Evolutionary conservation across 1,139 yeast species (phyloP).

Genomic region (Groenewaldozyma sp.): DNA sequence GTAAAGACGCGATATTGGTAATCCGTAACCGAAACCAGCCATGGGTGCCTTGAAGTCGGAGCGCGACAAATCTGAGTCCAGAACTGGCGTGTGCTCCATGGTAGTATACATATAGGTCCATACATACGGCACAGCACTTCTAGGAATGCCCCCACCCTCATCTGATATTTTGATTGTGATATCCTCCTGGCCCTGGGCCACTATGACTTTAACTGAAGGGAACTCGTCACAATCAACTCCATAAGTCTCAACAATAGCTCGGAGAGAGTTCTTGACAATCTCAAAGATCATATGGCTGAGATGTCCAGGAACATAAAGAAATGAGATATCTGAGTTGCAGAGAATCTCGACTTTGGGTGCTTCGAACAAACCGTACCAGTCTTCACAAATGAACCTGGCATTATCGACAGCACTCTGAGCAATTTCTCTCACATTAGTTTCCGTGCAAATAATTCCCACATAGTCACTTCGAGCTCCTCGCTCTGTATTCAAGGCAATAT

Average conservation of each 20-base stretch:
- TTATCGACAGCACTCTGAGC: constrained; percentile 82
- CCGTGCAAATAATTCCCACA: constrained; percentile 79
- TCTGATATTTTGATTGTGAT: constrained; percentile 89
- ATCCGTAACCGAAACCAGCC: constrained; percentile 92
- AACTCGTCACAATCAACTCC: constrained; percentile 48
- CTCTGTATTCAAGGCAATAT: constrained; percentile 66
- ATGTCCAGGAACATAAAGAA: constrained; percentile 89
- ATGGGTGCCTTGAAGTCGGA: constrained; percentile 75
- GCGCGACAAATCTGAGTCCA: constrained; percentile 45
- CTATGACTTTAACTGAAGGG: constrained; percentile 81
- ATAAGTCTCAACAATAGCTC: constrained; percentile 79
- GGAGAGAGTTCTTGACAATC: constrained; percentile 68
- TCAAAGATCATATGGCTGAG: constrained; percentile 82
- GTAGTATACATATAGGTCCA: constrained; percentile 93
- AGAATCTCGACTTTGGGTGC: constrained; percentile 73
- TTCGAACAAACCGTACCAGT: constrained; percentile 72
- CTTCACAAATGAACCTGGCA: constrained; percentile 80
- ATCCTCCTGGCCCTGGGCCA: constrained; percentile 87
- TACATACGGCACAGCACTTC: constrained; percentile 73
- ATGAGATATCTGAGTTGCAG: constrained; percentile 59
- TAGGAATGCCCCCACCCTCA: constrained; percentile 90
- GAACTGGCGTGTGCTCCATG: constrained; percentile 61
- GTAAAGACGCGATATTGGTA: constrained; percentile 76
- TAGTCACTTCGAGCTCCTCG: constrained; percentile 48
- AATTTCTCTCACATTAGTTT: constrained; percentile 68